A percentile compares a stretch with the other conserved stretches of the same genome.
Conservation (phyloP, 805 yeast genomes). For the Myxozyma vanderwaltii region DNA sequence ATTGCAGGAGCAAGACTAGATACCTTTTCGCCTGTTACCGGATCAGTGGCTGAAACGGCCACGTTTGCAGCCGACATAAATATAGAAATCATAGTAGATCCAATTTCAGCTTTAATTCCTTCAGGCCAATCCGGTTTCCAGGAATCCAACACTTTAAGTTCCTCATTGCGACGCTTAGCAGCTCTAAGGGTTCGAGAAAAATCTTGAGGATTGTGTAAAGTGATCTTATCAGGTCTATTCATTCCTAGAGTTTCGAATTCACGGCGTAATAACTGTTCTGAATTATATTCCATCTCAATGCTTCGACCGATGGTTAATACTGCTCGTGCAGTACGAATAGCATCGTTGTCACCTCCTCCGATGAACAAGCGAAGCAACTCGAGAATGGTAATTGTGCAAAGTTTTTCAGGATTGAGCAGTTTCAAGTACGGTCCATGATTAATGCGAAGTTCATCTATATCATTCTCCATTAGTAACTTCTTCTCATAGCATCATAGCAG, state of each 20-base stretch:
- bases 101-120: slow-evolving; percentile 66
- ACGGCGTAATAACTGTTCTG: slow-evolving; percentile 61
- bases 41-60: slow-evolving; percentile 77
- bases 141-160: background rate
- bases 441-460: slow-evolving; percentile 35
- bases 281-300: slow-evolving; percentile 77
- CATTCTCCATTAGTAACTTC: background rate
- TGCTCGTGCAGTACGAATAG: slow-evolving; percentile 81
- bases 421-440: slow-evolving; percentile 75
- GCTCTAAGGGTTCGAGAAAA: slow-evolving; percentile 10
- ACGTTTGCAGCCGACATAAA: slow-evolving; percentile 82
- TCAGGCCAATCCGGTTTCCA: slow-evolving; percentile 53
- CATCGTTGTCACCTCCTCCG: slow-evolving; percentile 72
- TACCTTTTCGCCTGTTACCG: slow-evolving; percentile 68
- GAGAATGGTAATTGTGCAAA: slow-evolving; percentile 80
- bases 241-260: slow-evolving; percentile 38
- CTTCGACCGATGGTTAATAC: slow-evolving; percentile 81
- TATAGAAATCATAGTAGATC: slow-evolving; percentile 74
- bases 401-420: slow-evolving; percentile 73
- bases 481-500: background rate
- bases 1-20: slow-evolving; percentile 85
- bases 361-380: slow-evolving; percentile 76
- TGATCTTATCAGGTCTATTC: slow-evolving; percentile 15
- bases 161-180: slow-evolving; percentile 17
- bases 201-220: slow-evolving; percentile 15